phyloP scores from a whole-genome alignment of 768 basidiomycete genomes.

The Agaricus bisporus region DNA sequence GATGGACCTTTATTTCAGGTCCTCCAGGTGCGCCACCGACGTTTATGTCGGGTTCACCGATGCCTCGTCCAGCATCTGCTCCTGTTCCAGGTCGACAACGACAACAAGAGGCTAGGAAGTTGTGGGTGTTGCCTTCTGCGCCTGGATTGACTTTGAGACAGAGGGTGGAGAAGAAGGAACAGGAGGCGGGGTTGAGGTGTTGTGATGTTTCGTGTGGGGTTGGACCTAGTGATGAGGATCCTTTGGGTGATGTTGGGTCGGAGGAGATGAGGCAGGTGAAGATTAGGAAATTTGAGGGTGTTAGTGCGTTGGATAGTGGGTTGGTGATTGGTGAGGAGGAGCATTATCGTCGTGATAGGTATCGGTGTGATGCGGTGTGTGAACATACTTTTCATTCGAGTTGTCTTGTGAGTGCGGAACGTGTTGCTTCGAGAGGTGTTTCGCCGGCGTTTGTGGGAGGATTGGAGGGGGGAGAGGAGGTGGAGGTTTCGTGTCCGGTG shows the following conservation, averaged over 20 bases:
- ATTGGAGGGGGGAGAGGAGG: conserved; percentile 25
- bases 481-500: conserved; percentile 72
- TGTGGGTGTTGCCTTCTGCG: conserved; percentile 56
- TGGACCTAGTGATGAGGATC: conserved; percentile 72
- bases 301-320: neutral
- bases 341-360: too few relatives aligned
- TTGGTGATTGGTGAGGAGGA: conserved; percentile 9
- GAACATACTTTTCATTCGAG: conserved; percentile 64
- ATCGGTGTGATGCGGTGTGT: conserved; percentile 49
- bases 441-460: conserved; percentile 31
- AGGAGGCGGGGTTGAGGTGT: conserved; percentile 68
- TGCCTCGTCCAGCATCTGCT: conserved; percentile 2
- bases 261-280: conserved; percentile 29
- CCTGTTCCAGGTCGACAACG: conserved; percentile 4
- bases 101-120: conserved; percentile 24
- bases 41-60: neutral
- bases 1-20: neutral
- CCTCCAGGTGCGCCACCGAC: neutral
- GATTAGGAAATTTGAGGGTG: conserved; percentile 21
- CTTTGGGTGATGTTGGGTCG: conserved; percentile 28
- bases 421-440: conserved; percentile 56
- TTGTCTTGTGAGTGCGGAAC: conserved; percentile 67
- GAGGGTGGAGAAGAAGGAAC: conserved; percentile 65
- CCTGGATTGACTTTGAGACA: conserved; percentile 71
- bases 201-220: conserved; percentile 68